phyloP scores from a whole-genome alignment of 805 yeast species.

The Hyphopichia homilentoma region DNA sequence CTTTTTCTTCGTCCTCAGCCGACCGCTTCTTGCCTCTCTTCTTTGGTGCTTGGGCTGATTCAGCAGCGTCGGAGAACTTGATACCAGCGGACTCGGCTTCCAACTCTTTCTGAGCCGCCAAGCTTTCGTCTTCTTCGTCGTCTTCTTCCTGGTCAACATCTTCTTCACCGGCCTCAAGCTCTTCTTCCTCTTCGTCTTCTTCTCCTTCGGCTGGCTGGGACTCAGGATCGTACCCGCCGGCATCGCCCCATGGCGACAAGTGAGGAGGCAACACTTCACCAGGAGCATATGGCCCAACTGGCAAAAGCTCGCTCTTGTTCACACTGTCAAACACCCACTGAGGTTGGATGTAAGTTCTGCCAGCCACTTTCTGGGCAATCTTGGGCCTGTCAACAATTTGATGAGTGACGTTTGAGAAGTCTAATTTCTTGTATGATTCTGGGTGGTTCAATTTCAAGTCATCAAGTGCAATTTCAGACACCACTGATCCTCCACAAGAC shows the following conservation, averaged over 20 bases:
- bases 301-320: constrained; percentile 69
- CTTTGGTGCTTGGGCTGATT: constrained; percentile 13
- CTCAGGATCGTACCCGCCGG: constrained; percentile 84
- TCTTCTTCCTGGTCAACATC: constrained; percentile 36
- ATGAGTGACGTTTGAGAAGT: constrained; percentile 75
- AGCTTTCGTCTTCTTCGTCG: constrained; percentile 55
- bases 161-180: constrained; percentile 45
- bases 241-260: constrained; percentile 98
- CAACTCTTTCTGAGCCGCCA: constrained; percentile 80
- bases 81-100: constrained; percentile 81
- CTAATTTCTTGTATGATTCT: constrained; percentile 44
- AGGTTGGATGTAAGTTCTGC: constrained; percentile 93
- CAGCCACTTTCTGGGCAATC: constrained; percentile 70
- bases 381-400: constrained; percentile 94
- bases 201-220: constrained; percentile 44
- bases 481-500: constrained; percentile 80
- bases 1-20: constrained; percentile 77
- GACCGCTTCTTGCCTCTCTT: constrained; percentile 41
- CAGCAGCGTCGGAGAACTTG: constrained; percentile 56
- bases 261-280: constrained; percentile 97
- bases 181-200: constrained; percentile 46
- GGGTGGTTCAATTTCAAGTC: constrained; percentile 54
- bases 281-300: constrained; percentile 82
- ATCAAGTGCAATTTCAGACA: constrained; percentile 86
- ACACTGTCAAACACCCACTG: constrained; percentile 96